Conservation (phyloP, 352 stramenopile genomes). For the Globisporangium iwayamae region DNA sequence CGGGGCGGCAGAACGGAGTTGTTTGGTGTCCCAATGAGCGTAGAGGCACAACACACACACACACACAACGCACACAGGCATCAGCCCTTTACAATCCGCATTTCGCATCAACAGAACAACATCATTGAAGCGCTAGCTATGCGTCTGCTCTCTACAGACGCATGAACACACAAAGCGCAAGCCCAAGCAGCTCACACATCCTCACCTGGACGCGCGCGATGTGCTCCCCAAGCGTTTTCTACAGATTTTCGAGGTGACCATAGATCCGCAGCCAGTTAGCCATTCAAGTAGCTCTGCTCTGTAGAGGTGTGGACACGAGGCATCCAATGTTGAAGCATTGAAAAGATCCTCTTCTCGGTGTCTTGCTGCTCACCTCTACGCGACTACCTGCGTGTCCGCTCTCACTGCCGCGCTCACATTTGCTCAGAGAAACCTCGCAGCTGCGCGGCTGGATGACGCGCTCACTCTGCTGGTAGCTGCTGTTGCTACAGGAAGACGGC, state of each 20-base stretch:
- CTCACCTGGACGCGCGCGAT: conserved; percentile 17
- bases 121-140: not conserved
- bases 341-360: not conserved
- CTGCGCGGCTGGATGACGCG: not conserved
- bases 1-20: conserved; percentile 5
- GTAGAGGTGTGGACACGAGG: not conserved
- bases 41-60: not conserved
- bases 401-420: not conserved
- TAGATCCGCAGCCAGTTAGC: not conserved
- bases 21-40: not conserved
- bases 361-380: conserved; percentile 3
- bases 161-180: not conserved
- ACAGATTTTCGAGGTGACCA: not conserved
- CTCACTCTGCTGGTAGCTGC: not conserved
- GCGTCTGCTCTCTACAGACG: not conserved
- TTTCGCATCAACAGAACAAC: not conserved
- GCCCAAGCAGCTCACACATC: not conserved
- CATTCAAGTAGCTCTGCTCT: not conserved
- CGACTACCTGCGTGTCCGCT: not conserved
- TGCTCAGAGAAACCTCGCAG: not conserved
- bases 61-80: not conserved
- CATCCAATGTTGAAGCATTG: not conserved
- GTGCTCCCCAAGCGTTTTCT: conserved; percentile 9
- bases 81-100: not conserved
- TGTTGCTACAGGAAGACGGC: not conserved